Evolutionary conservation across 2,329 filamentous ascomycete genomes (phyloP).

Genomic region (Cordyceps cicadae): DNA sequence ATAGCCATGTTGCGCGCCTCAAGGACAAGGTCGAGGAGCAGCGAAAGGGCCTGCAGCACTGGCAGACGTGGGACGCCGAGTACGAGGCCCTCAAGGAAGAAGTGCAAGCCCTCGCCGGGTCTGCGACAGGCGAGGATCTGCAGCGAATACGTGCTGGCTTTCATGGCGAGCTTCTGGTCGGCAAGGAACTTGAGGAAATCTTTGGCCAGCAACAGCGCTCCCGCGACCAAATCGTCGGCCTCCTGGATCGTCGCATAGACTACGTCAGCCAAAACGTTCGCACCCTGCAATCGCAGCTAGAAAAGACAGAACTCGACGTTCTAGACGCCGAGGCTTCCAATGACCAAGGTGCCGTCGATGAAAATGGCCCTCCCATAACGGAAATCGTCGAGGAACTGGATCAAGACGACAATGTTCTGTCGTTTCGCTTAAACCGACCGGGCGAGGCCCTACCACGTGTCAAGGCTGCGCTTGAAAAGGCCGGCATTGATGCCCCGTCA

Average conservation of each 20-base stretch:
- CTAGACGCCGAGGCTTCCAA: constrained; percentile 52
- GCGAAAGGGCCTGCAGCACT: constrained; percentile 69
- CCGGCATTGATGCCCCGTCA: constrained; percentile 42
- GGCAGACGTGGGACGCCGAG: constrained; percentile 85
- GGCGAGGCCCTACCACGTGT: constrained; percentile 60
- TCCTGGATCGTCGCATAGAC: constrained; percentile 65
- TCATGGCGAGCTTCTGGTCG: constrained; percentile 53
- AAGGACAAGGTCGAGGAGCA: constrained; percentile 66
- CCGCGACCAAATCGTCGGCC: constrained; percentile 46
- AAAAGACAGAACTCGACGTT: constrained; percentile 60
- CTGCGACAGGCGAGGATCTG: constrained; percentile 42
- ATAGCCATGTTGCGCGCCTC: constrained; percentile 65
- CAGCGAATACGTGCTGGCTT: constrained; percentile 49
- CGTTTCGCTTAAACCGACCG: constrained; percentile 56
- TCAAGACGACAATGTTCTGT: constrained; percentile 78
- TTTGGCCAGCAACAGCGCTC: constrained; percentile 26
- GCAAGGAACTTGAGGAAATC: constrained; percentile 45
- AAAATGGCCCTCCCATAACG: constrained; percentile 67
- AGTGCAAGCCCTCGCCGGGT: constrained; percentile 48
- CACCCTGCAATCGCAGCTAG: constrained; percentile 65
- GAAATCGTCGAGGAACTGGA: constrained; percentile 92
- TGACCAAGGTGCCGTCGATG: constrained; percentile 54
- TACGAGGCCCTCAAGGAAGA: constrained; percentile 86
- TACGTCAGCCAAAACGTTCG: constrained; percentile 79
- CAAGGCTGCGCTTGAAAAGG: constrained; percentile 65